A percentile compares a stretch with the other conserved stretches of the same genome.
Conservation (phyloP, 2,329 filamentous ascomycete species). For the Fusarium sp. region DNA sequence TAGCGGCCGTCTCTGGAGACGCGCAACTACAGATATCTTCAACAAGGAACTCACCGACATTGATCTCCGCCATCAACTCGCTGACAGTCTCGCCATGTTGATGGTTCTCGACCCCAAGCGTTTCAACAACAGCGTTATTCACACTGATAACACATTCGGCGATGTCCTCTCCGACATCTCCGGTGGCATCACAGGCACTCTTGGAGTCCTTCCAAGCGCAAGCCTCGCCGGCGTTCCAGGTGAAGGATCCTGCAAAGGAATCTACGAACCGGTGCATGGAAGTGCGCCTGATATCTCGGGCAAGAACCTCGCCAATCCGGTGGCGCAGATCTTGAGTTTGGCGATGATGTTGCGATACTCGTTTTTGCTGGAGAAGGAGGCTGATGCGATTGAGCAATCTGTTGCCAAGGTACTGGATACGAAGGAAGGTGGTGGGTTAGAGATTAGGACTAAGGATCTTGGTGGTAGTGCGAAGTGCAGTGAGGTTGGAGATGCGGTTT, state of each 20-base stretch:
- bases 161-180: conserved; percentile 61
- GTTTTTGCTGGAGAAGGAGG: conserved; percentile 69
- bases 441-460: conserved; percentile 73
- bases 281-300: conserved; percentile 79
- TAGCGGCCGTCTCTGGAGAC: conserved; percentile 61
- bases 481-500: conserved; percentile 74
- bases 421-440: conserved; percentile 51
- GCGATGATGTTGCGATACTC: conserved; percentile 83
- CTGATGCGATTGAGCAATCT: conserved; percentile 72
- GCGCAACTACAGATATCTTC: conserved; percentile 56
- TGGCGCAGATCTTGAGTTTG: conserved; percentile 77
- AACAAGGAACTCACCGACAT: conserved; percentile 57
- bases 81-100: conserved; percentile 61
- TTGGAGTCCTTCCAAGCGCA: conserved; percentile 60
- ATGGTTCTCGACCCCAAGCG: conserved; percentile 60
- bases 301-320: conserved; percentile 77
- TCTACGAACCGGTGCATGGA: conserved; percentile 83
- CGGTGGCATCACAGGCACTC: conserved; percentile 59
- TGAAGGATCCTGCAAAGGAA: conserved; percentile 67
- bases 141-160: conserved; percentile 62
- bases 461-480: conserved; percentile 71
- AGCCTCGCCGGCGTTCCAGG: conserved; percentile 57
- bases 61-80: conserved; percentile 58
- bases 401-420: conserved; percentile 73
- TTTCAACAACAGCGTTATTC: conserved; percentile 60